Evolutionary conservation across 2,329 filamentous ascomycete species (phyloP), one percentile per base, ranked within the genome.

Genomic region (Trichophaea hybrida): DNA sequence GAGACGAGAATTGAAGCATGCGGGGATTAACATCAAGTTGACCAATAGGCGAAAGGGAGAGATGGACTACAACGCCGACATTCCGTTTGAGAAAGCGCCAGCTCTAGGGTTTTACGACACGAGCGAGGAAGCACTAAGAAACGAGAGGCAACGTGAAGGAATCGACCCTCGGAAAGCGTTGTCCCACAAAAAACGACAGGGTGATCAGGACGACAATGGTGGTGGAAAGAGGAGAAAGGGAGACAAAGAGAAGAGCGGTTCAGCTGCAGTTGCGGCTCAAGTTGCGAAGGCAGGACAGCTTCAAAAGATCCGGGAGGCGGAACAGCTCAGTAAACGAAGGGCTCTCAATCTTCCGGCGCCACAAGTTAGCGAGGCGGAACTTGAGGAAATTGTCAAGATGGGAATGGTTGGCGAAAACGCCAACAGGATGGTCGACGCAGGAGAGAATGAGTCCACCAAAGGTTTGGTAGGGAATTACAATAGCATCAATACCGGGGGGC

Each of bases 1-100:
- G 76, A 83, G 93, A 43, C 82, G 93, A 67, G 93, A 98, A 74
- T 81, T 98, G 66, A 98, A 98, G 75, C 94, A 90, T 71, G 89
- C 93, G 1, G 93, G 93, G 52, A 97, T 98, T 74, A 98, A 98
- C 72, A 89, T 97, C 75, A 98, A 97, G 74, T 84, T 97, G 59
- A 83, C 83, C 2, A 93, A 86, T 12, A 82, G 86, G 62, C 97
- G 97, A 76, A 84, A 88, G 76, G 93, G 93, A 0, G 85, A 97
- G 75, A 98, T 98, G 88, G 93, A 98, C 73, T 98, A 98, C 76
- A 98, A 98, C 73, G 93, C 93, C 68, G 93, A 98, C 68, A 94
- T 98, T 65, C 93, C 93, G 0, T 97, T 98, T 66, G 93, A 98
- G 72, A 96, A 93, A 73, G 86, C 87, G 65, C 84, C 93, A 0